Conservation (phyloP, 331 rosid species). For the Quercus phellos region DNA sequence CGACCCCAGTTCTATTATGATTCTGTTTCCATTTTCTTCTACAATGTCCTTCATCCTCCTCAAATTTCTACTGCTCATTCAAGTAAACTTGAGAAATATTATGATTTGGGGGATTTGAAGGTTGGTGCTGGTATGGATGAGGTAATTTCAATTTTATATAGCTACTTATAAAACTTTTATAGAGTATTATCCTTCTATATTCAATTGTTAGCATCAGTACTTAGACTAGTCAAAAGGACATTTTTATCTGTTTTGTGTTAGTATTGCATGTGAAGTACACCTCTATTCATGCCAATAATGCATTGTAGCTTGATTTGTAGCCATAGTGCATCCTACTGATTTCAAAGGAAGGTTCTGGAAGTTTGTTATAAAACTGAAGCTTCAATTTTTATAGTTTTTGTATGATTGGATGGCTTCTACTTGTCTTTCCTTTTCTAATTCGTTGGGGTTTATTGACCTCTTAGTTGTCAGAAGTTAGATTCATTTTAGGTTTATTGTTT, state of each 20-base stretch:
- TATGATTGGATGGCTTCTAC: no score
- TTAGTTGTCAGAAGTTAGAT: no score
- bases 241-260: not conserved
- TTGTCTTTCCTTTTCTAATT: no score
- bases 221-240: no score
- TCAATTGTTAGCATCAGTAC: not conserved
- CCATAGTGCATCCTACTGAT: not conserved
- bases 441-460: no score
- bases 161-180: not conserved
- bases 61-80: slow-evolving; percentile 53
- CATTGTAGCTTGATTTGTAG: not conserved
- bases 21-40: slow-evolving; percentile 95
- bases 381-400: no score
- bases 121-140: slow-evolving; percentile 73
- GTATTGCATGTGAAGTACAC: not conserved
- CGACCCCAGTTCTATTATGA: slow-evolving; percentile 96
- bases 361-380: no score
- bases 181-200: not conserved
- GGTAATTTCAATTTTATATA: slow-evolving; percentile 38
- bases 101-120: slow-evolving; percentile 84
- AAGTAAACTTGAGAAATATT: slow-evolving; percentile 80
- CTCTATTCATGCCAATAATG: not conserved
- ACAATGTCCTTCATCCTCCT: slow-evolving; percentile 90
- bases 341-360: not conserved
- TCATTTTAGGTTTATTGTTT: no score